phyloP scores from a whole-genome alignment of 148 eudicot genomes.

The Vaccinium myrtillus region DNA sequence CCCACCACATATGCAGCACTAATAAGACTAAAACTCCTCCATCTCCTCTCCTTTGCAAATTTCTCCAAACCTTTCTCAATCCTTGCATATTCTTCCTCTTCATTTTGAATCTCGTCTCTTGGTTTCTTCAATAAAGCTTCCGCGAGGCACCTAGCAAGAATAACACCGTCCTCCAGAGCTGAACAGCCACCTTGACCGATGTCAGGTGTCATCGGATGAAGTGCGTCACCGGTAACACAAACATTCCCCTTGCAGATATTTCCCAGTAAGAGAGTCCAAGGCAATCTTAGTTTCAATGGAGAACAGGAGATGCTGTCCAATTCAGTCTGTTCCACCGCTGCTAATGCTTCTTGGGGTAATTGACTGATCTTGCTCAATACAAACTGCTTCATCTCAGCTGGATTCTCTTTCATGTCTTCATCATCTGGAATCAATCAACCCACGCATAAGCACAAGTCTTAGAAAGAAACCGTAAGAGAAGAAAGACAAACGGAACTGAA shows the following conservation, averaged over 20 bases:
- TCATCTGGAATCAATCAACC: constrained; percentile 25
- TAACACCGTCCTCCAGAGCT: constrained; percentile 45
- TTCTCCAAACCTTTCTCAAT: constrained; percentile 38
- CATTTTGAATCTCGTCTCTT: constrained; percentile 2
- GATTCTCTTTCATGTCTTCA: constrained; percentile 26
- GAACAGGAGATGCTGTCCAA: constrained; percentile 26
- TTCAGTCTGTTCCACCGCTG: constrained; percentile 25
- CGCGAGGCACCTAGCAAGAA: constrained; percentile 48
- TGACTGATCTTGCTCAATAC: constrained; percentile 27
- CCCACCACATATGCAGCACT: constrained; percentile 37
- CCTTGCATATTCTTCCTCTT: constrained; percentile 24
- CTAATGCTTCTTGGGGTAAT: constrained; percentile 16
- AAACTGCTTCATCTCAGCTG: constrained; percentile 44
- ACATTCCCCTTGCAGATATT: constrained; percentile 37
- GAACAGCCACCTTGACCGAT: constrained; percentile 60
- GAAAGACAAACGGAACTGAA: neutral
- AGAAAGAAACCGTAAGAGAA: neutral
- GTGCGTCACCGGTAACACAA: constrained; percentile 50
- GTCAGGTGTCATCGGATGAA: constrained; percentile 69
- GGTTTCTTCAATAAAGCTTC: constrained; percentile 30
- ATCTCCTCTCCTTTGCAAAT: constrained; percentile 40
- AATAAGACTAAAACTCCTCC: constrained; percentile 44
- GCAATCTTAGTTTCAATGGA: constrained; percentile 29
- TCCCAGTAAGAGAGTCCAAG: constrained; percentile 40
- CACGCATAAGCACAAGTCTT: neutral